phyloP scores from a whole-genome alignment of 1,139 yeast genomes.

The Dujonia santamariae region DNA sequence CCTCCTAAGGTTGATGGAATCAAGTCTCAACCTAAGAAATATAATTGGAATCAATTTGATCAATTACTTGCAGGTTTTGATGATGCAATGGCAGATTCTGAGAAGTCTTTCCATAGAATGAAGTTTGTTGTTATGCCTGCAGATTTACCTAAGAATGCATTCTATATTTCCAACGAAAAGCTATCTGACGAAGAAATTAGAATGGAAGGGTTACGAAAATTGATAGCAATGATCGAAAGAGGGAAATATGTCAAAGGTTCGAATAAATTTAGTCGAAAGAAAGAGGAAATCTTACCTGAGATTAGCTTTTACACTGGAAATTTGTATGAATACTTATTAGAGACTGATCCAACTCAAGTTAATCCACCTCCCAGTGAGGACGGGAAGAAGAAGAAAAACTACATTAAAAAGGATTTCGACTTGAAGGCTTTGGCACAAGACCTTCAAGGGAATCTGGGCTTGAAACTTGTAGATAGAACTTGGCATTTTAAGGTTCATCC shows the following conservation, averaged over 20 bases:
- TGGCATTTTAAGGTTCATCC: conserved; percentile 89
- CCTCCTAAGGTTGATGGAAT: conserved; percentile 57
- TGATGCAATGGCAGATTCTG: conserved; percentile 58
- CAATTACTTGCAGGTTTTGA: conserved; percentile 88
- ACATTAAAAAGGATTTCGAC: conserved; percentile 31
- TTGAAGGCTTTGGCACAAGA: conserved; percentile 55
- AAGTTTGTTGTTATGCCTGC: conserved; percentile 84
- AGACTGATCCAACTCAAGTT: conserved; percentile 9
- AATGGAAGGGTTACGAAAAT: conserved; percentile 77
- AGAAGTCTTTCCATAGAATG: conserved; percentile 60
- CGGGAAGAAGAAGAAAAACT: conserved; percentile 7
- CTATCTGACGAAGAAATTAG: conserved; percentile 79
- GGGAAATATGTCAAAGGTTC: conserved; percentile 38
- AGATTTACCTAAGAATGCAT: conserved; percentile 59
- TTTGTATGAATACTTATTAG: conserved; percentile 59
- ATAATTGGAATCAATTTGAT: conserved; percentile 91
- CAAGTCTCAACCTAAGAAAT: conserved; percentile 48
- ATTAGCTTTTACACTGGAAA: conserved; percentile 87
- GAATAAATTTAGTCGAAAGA: conserved; percentile 18
- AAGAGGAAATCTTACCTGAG: conserved; percentile 64
- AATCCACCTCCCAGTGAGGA: not conserved
- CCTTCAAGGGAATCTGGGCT: conserved; percentile 64
- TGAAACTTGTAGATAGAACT: conserved; percentile 68
- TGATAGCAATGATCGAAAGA: conserved; percentile 65
- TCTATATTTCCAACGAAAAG: conserved; percentile 52